Evolutionary conservation across 2,329 filamentous ascomycete genomes (phyloP), one percentile per base, ranked within the genome.

Genomic region (Clonostachys sp.): DNA sequence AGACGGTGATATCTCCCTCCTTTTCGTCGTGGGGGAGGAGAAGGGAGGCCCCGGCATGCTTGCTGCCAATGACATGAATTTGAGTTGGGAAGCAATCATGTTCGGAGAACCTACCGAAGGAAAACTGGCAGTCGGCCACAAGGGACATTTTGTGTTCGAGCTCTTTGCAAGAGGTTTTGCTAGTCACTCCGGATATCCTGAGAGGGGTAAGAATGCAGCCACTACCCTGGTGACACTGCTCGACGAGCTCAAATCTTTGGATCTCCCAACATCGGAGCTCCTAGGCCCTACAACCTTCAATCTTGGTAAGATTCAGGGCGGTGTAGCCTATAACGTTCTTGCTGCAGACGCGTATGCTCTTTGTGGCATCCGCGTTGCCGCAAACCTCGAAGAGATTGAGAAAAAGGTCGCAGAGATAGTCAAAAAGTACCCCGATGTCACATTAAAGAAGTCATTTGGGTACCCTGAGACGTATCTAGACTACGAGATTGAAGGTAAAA

Each of bases 61-160:
- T 34, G 61, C 59, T 18, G 68, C 64, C 3, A 71, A 83, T 57
- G 61, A 68, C 6, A 61, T 80, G 40, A 62, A 69, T 45, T 51
- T 75, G 54, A 59, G 48, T 16, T 84, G 82, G 72, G 76, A 84
- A 43, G 75, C 83, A 6, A 74, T 86, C 50, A 81, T 84, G 54
- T 90, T 90, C 58, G 86, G 86, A 13, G 86, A 90, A 58, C 86
- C 86, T 1, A 90, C 86, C 0, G 85, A 89, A 53, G 71, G 77
- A 38, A 86, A 84, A 57, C 77, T 90, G 6, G 84, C 83, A 0
- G 72, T 78, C 13, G 86, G 86, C 9, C 86, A 90, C 66, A 90
- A 90, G 61, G 86, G 86, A 8, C 83, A 80, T 52, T 57, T 83
- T 1, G 72, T 74, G 38, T 77, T 87, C 51, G 66, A 71, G 14